Base-by-base conservation (phyloP, 2,329 filamentous ascomycete species). In the Beauveria sp. region DNA sequence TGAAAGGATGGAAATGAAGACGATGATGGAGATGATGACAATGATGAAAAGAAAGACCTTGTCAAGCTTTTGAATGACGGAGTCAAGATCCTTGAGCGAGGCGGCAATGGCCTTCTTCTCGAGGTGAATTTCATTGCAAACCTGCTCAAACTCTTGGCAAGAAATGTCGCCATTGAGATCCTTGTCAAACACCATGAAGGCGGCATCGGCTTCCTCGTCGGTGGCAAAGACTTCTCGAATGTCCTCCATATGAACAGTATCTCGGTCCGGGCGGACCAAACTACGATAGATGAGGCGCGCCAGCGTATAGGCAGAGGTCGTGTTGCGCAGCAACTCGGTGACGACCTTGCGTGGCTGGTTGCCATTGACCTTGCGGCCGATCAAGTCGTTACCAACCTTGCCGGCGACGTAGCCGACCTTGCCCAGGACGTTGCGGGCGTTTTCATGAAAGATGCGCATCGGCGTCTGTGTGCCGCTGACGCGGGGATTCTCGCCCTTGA, bases 91-190 rank as follows among this genome's bases (percentile, higher is more conserved):
- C 75, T 97, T 97, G 62, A 97, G 79, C 0, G 92, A 96, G 1
- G 92, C 93, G 0, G 92, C 93, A 67, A 97, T 97, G 8, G 92
- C 91, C 73, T 97, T 97, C 70, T 93, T 90, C 77, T 97, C 93
- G 18, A 93, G 85, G 41, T 93, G 92, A 65, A 97, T 94, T 70
- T 97, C 93, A 56, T 96, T 92, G 74, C 91, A 96, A 26, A 96
- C 92, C 24, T 90, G 86, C 73, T 97, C 92, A 24, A 97, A 83
- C 71, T 97, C 93, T 69, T 96, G 91, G 84, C 96, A 92, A 0
- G 90, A 96, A 55, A 97, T 96, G 69, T 97, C 93, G 4, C 92
- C 93, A 65, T 97, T 97, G 77, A 97, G 85, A 68, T 97, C 93
- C 70, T 94, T 96, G 76, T 97, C 93, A 67, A 97, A 97, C 79